A percentile compares a stretch with the other conserved stretches of the same genome.
Conservation (phyloP, 2,329 filamentous ascomycete species). For the Trichoderma sp. region DNA sequence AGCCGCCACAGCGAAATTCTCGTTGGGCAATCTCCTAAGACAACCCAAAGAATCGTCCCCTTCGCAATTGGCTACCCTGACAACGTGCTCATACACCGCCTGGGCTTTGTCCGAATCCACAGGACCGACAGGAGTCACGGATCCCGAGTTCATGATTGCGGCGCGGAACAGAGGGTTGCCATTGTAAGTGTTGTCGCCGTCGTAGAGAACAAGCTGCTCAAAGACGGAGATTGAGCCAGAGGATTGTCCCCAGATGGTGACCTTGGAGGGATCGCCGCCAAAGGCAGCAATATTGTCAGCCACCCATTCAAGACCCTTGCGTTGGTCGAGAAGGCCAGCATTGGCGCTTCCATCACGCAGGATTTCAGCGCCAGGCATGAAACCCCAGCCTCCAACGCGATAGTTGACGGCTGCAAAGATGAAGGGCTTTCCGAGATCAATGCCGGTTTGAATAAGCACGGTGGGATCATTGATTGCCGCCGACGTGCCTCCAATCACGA, state of each 20-base stretch:
- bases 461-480: slow-evolving; percentile 36
- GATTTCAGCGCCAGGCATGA: slow-evolving; percentile 68
- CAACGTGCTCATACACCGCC: slow-evolving; percentile 62
- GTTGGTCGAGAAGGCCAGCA: slow-evolving; percentile 71
- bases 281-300: slow-evolving; percentile 66
- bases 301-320: slow-evolving; percentile 72
- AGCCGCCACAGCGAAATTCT: slow-evolving; percentile 62
- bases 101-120: slow-evolving; percentile 69
- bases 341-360: slow-evolving; percentile 67
- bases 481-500: slow-evolving; percentile 43
- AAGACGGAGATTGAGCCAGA: slow-evolving; percentile 72
- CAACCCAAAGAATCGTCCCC: slow-evolving; percentile 62
- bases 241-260: slow-evolving; percentile 60
- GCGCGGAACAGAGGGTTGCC: slow-evolving; percentile 72
- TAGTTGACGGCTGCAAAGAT: slow-evolving; percentile 79
- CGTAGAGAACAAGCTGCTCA: slow-evolving; percentile 73
- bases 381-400: slow-evolving; percentile 69
- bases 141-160: slow-evolving; percentile 77
- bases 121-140: slow-evolving; percentile 59
- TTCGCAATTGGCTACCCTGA: slow-evolving; percentile 61
- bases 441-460: not conserved
- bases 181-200: slow-evolving; percentile 73
- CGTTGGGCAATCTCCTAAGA: slow-evolving; percentile 61
- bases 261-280: not conserved
- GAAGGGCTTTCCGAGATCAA: slow-evolving; percentile 48